These are phyloP conservation scores for Cercophora scortea DNA, from an alignment of 495 filamentous ascomycete genomes.

Conservation along the genomic window DNA sequence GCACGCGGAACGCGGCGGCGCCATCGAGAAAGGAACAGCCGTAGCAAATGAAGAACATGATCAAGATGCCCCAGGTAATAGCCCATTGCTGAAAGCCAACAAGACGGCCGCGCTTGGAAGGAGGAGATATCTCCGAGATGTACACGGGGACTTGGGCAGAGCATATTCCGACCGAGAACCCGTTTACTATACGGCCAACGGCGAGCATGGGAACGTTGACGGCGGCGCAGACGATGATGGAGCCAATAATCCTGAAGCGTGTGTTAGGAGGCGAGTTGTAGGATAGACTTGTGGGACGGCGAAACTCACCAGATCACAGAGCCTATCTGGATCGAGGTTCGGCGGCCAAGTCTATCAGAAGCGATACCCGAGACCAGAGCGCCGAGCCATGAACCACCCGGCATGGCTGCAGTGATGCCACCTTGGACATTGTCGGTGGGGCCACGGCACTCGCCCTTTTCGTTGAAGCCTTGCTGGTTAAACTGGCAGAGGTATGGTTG, in stretches of 20 bases:
- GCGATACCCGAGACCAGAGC: constrained; percentile 59
- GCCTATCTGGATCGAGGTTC: constrained; percentile 57
- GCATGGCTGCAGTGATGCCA: constrained; percentile 64
- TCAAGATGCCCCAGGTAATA: constrained; percentile 72
- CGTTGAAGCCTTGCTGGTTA: constrained; percentile 37
- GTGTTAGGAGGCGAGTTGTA: neutral
- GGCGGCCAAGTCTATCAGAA: constrained; percentile 61
- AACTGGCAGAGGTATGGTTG: constrained; percentile 59
- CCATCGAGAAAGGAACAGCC: constrained; percentile 60
- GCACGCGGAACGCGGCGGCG: constrained; percentile 58
- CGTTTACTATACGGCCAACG: constrained; percentile 71
- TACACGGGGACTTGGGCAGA: constrained; percentile 77
- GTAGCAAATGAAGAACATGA: constrained; percentile 71
- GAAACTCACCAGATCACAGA: constrained; percentile 52
- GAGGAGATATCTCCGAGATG: constrained; percentile 64
- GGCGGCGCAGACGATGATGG: constrained; percentile 59
- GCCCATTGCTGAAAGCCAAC: constrained; percentile 71
- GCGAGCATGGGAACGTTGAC: constrained; percentile 69
- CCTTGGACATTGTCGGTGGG: constrained; percentile 43
- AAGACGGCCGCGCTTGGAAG: constrained; percentile 61
- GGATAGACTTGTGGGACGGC: too few species aligned
- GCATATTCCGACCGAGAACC: constrained; percentile 66
- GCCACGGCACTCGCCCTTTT: constrained; percentile 36
- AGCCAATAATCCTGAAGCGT: constrained; percentile 45
- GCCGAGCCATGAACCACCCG: constrained; percentile 67